phyloP scores from a whole-genome alignment of 2,329 filamentous ascomycete genomes.

The Aphanoascus verrucosus region DNA sequence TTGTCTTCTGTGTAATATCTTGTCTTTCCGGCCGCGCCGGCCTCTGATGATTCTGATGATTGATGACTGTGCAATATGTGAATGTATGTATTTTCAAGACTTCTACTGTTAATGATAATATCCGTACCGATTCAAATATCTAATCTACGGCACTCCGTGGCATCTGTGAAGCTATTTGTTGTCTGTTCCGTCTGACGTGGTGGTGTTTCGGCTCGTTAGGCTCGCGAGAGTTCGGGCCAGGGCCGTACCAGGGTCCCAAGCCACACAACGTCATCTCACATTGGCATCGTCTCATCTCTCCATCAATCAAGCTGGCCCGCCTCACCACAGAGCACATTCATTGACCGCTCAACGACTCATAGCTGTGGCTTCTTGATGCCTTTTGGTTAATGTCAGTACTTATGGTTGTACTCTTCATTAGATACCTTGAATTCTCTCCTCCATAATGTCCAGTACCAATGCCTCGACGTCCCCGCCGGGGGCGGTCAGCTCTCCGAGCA shows the following conservation, averaged over 20 bases:
- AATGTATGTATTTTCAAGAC: not conserved
- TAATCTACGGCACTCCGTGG: not conserved
- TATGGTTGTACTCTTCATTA: not conserved
- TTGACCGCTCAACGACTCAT: not conserved
- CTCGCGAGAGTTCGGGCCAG: too few species aligned
- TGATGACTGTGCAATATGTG: conserved; percentile 1
- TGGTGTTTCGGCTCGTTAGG: too few species aligned
- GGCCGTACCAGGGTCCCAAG: not conserved
- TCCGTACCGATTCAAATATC: not conserved
- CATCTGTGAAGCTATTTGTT: not conserved
- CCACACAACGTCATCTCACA: conserved; percentile 8
- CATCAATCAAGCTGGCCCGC: not conserved
- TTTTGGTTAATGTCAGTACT: conserved; percentile 8
- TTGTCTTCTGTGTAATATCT: not conserved
- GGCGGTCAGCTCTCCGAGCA: not conserved
- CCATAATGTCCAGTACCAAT: conserved; percentile 10
- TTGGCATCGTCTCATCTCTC: not conserved
- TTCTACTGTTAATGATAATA: not conserved
- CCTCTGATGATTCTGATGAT: conserved; percentile 2
- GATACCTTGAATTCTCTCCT: conserved; percentile 6
- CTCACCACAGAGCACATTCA: not conserved
- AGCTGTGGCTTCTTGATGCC: not conserved
- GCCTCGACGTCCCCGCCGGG: not conserved
- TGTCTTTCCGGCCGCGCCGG: not conserved
- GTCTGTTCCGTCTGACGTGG: not conserved